Evolutionary conservation across 2,329 filamentous ascomycete genomes (phyloP), one percentile per base, ranked within the genome.

Genomic region (Sporothrix schenckii): DNA sequence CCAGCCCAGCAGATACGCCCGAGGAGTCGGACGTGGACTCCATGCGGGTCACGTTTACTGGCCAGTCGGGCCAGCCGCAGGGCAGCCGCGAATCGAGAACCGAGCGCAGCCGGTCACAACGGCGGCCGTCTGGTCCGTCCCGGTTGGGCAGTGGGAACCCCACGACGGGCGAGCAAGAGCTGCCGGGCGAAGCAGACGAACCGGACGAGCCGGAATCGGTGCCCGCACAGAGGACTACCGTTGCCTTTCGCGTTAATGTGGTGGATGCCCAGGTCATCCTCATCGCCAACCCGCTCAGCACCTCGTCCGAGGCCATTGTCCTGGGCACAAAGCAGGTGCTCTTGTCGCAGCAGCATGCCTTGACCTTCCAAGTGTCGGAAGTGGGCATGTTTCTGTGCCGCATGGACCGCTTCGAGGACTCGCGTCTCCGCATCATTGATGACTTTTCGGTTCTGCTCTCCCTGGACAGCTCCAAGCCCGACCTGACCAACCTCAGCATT

Each of bases 371-470:
- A 77, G 89, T 99, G 2, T 94, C 93, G 9, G 90, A 98, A 77
- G 88, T 98, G 68, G 95, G 95, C 75, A 99, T 99, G 95, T 99
- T 97, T 79, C 81, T 99, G 44, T 99, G 96, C 78, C 91, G 95
- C 14, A 99, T 99, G 95, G 96, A 99, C 79, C 92, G 90, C 73
- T 98, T 98, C 75, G 94, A 99, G 75, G 93, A 92, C 3, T 94
- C 91, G 53, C 89, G 93, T 50, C 85, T 99, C 61, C 89, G 95
- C 21, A 97, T 99, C 72, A 87, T 99, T 44, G 96, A 99, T 77
- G 94, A 99, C 79, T 99, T 99, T 78, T 97, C 93, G 2, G 84
- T 98, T 11, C 92, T 95, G 73, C 85, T 97, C 75, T 95, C 92
- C 2, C 88, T 99, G 83, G 94, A 99, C 76, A 87, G 80, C 72